A percentile compares a stretch with the other conserved stretches of the same genome.
Evolutionary conservation across 2,329 filamentous ascomycete genomes (phyloP).

Genomic region (Ustilaginoidea virens): DNA sequence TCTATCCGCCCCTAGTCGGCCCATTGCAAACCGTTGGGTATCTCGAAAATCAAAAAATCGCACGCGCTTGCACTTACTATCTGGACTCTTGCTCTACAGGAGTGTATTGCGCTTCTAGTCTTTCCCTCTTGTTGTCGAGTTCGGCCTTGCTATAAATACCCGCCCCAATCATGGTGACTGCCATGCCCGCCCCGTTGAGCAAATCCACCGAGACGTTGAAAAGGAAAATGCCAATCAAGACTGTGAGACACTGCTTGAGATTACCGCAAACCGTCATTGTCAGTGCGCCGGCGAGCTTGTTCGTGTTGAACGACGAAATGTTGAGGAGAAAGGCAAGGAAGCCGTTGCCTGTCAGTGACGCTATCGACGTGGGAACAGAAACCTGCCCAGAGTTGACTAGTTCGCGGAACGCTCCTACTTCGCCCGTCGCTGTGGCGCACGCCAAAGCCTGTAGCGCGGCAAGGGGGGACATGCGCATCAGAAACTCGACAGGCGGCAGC

Average conservation of each 20-base stretch:
- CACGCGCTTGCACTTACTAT: constrained; percentile 6
- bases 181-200: constrained; percentile 40
- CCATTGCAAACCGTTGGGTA: constrained; percentile 4
- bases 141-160: constrained; percentile 43
- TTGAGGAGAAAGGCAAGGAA: constrained; percentile 39
- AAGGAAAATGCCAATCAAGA: constrained; percentile 35
- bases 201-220: constrained; percentile 34
- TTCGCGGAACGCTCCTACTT: constrained; percentile 27
- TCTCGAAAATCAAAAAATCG: constrained; percentile 1
- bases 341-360: constrained; percentile 34
- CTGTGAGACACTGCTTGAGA: constrained; percentile 41
- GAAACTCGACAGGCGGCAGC: constrained; percentile 41
- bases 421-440: constrained; percentile 36
- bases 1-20: no score
- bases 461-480: constrained; percentile 47
- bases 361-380: constrained; percentile 19
- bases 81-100: constrained; percentile 18
- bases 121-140: constrained; percentile 29
- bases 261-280: constrained; percentile 46
- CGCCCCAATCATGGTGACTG: constrained; percentile 37
- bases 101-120: constrained; percentile 17
- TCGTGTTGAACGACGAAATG: constrained; percentile 40
- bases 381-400: constrained; percentile 20
- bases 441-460: constrained; percentile 38
- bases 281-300: constrained; percentile 39